A percentile compares a stretch with the other conserved stretches of the same genome.
Evolutionary conservation across 495 filamentous ascomycete species (phyloP).

Genomic region (Aspergillus olivimuriae): DNA sequence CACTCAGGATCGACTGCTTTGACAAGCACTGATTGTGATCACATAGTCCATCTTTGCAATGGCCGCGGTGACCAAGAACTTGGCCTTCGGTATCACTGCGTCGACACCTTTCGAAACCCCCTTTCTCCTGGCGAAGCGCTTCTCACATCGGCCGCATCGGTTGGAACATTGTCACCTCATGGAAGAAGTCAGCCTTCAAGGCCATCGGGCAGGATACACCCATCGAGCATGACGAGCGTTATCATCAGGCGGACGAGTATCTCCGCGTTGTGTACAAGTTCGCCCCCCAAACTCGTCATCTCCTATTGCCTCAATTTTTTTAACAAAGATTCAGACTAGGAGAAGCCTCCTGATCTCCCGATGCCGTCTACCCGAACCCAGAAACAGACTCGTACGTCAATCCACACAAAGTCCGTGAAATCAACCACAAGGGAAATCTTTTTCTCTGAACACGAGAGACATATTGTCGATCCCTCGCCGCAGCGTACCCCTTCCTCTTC

Average conservation of each 20-base stretch:
- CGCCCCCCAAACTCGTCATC: not conserved
- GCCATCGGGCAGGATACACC: constrained; percentile 50
- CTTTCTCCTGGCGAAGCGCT: constrained; percentile 51
- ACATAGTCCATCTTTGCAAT: constrained; percentile 39
- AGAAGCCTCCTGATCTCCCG: constrained; percentile 55
- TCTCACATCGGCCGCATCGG: constrained; percentile 52
- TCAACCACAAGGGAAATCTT: constrained; percentile 57
- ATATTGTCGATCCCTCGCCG: constrained; percentile 55
- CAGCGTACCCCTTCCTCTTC: constrained; percentile 58
- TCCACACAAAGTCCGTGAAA: constrained; percentile 49
- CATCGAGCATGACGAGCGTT: constrained; percentile 57
- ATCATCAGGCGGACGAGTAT: constrained; percentile 56
- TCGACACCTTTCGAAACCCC: constrained; percentile 56
- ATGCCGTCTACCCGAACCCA: constrained; percentile 44
- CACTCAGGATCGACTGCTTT: no score
- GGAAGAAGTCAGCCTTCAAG: constrained; percentile 53
- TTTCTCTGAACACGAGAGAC: constrained; percentile 41
- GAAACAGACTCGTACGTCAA: constrained; percentile 47
- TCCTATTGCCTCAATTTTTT: not conserved
- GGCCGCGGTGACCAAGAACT: constrained; percentile 43
- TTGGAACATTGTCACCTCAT: constrained; percentile 63
- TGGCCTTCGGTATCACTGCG: constrained; percentile 41
- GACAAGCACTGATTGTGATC: constrained; percentile 13
- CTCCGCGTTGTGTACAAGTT: constrained; percentile 50
- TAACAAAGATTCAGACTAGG: constrained; percentile 52